phyloP scores from a whole-genome alignment of 495 filamentous ascomycete genomes.

The Penicillium turbatum region DNA sequence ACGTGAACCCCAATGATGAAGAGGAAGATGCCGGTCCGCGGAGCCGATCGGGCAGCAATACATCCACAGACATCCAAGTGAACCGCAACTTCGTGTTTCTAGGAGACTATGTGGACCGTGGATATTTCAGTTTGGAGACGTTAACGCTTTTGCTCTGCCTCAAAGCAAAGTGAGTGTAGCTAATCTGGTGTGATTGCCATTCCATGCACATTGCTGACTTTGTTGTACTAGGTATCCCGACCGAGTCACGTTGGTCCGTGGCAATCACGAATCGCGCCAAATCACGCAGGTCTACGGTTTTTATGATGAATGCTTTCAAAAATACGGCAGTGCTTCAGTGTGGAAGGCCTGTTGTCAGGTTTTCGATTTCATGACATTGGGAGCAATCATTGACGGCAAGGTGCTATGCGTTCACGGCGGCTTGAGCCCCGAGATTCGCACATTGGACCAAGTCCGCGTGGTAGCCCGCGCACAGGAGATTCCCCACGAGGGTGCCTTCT shows the following conservation, averaged over 20 bases:
- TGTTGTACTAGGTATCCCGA: slow-evolving; percentile 71
- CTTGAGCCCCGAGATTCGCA: slow-evolving; percentile 93
- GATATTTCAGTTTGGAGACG: slow-evolving; percentile 96
- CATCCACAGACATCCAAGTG: slow-evolving; percentile 39
- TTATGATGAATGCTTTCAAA: slow-evolving; percentile 96
- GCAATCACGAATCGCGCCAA: slow-evolving; percentile 96
- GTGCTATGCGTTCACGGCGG: slow-evolving; percentile 97
- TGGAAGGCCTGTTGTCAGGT: slow-evolving; percentile 99
- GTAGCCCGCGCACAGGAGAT: slow-evolving; percentile 97
- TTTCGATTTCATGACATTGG: slow-evolving; percentile 94
- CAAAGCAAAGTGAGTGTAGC: slow-evolving; percentile 79
- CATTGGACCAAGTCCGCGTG: slow-evolving; percentile 94
- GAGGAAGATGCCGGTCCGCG: slow-evolving; percentile 37
- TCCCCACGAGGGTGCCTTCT: slow-evolving; percentile 96
- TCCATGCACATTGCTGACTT: slow-evolving; percentile 5
- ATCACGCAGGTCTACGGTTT: slow-evolving; percentile 99
- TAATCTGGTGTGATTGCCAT: neutral
- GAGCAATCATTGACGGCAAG: slow-evolving; percentile 94
- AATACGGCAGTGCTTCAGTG: slow-evolving; percentile 96
- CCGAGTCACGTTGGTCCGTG: slow-evolving; percentile 88
- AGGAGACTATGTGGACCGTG: slow-evolving; percentile 95
- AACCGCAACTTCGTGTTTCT: slow-evolving; percentile 91
- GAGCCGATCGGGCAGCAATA: slow-evolving; percentile 38
- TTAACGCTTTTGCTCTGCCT: slow-evolving; percentile 93
- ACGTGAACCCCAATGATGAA: slow-evolving; percentile 38